Percentiles rank a stretch among this genome's conserved stretches.
These are phyloP conservation scores for Leishmania lainsoni DNA, from an alignment of 208 protist genomes.

Conservation along the genomic window DNA sequence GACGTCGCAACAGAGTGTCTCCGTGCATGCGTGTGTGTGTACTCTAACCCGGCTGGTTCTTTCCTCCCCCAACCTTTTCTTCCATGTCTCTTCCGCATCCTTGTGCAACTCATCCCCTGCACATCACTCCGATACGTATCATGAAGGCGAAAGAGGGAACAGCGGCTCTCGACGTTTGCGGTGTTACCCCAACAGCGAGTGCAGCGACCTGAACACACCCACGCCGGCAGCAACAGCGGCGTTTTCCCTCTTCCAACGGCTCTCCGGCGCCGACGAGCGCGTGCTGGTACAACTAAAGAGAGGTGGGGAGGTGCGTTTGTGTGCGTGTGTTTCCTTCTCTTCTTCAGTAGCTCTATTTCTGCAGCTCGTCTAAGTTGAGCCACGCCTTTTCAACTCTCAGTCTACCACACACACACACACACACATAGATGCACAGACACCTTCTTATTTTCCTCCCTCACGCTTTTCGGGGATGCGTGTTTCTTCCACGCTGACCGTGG, in stretches of 20 bases:
- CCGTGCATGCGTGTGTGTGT: background rate
- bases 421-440: background rate
- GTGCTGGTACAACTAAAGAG: background rate
- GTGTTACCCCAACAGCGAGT: background rate
- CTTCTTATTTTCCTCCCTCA: background rate
- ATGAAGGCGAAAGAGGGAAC: background rate
- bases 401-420: too few relatives aligned
- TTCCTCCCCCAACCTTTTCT: background rate
- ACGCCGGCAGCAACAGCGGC: too few relatives aligned
- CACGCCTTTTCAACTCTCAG: background rate
- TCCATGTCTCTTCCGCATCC: background rate
- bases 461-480: background rate
- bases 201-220: background rate
- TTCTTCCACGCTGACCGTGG: background rate
- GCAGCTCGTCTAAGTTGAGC: background rate
- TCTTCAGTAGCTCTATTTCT: background rate
- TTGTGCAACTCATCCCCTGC: background rate
- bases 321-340: background rate
- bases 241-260: background rate
- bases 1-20: background rate
- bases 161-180: background rate
- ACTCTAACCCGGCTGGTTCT: background rate
- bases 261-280: background rate
- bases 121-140: background rate
- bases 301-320: background rate